These are phyloP conservation scores for Hymenoscyphus occultus DNA, from an alignment of 2,329 filamentous ascomycete genomes.

Conservation along the genomic window DNA sequence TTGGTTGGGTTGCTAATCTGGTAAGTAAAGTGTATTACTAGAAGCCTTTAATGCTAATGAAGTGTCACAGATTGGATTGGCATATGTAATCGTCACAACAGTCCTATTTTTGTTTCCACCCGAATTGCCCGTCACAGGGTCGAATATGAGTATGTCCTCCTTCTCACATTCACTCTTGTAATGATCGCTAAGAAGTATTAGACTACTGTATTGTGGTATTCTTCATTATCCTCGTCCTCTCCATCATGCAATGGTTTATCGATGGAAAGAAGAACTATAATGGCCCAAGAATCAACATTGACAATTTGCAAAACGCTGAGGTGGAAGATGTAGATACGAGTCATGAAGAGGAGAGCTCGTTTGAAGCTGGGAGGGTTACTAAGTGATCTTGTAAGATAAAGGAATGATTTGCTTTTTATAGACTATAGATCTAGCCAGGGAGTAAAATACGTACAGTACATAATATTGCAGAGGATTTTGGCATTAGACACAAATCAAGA, in stretches of 20 bases:
- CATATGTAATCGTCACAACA: slow-evolving; percentile 57
- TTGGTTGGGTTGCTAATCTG: slow-evolving; percentile 60
- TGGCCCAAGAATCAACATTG: slow-evolving; percentile 42
- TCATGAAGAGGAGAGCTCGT: background rate
- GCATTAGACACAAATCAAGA: too few relatives aligned
- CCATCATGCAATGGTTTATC: slow-evolving; percentile 54
- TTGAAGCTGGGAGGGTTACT: background rate
- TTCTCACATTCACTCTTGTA: background rate
- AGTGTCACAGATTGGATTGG: slow-evolving; percentile 44
- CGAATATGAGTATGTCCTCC: slow-evolving; percentile 55
- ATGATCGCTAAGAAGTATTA: slow-evolving; percentile 5
- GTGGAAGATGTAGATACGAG: background rate
- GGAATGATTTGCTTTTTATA: too few relatives aligned
- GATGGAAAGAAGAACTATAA: slow-evolving; percentile 60
- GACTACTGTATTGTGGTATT: slow-evolving; percentile 38
- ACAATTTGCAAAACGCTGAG: slow-evolving; percentile 25
- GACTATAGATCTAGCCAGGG: too few relatives aligned
- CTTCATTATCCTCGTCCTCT: slow-evolving; percentile 41
- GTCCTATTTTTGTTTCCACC: slow-evolving; percentile 64
- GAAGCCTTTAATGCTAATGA: slow-evolving; percentile 13
- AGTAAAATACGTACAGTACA: too few relatives aligned
- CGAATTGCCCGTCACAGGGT: slow-evolving; percentile 52
- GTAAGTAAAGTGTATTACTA: slow-evolving; percentile 37
- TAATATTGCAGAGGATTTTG: too few relatives aligned
- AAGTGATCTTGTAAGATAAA: background rate